Conservation (phyloP, 495 filamentous ascomycete genomes). For the Podospora comata region DNA sequence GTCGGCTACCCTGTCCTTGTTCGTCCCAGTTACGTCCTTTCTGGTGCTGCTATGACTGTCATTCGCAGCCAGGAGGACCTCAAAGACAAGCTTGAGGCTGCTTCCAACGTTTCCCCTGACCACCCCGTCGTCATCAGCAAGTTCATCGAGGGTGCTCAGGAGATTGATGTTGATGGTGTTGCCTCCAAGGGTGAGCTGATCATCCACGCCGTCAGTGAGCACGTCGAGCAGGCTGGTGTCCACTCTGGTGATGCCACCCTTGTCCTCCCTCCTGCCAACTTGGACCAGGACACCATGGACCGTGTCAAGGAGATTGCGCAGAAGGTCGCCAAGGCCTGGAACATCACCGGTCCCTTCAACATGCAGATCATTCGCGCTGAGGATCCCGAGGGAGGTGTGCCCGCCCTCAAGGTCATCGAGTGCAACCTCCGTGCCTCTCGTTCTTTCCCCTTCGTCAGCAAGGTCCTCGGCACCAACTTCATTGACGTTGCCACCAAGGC, state of each 20-base stretch:
- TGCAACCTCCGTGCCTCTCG: constrained; percentile 97
- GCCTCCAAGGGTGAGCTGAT: constrained; percentile 82
- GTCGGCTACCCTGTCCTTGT: constrained; percentile 94
- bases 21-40: constrained; percentile 94
- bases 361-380: constrained; percentile 99
- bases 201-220: constrained; percentile 92
- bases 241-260: constrained; percentile 97
- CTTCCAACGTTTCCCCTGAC: constrained; percentile 87
- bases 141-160: constrained; percentile 96
- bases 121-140: constrained; percentile 99
- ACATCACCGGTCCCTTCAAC: constrained; percentile 96
- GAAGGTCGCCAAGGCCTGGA: constrained; percentile 97
- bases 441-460: constrained; percentile 96
- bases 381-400: constrained; percentile 64
- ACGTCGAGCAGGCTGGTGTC: constrained; percentile 95
- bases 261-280: constrained; percentile 80
- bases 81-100: constrained; percentile 85
- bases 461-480: constrained; percentile 96
- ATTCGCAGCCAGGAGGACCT: constrained; percentile 89
- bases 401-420: constrained; percentile 90
- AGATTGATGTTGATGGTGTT: constrained; percentile 97
- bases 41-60: constrained; percentile 98
- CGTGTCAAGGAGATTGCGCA: constrained; percentile 91
- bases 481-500: constrained; percentile 95
- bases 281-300: constrained; percentile 70